phyloP scores from a whole-genome alignment of 371 early-diverging fungal species.

The Mortierella sp. region DNA sequence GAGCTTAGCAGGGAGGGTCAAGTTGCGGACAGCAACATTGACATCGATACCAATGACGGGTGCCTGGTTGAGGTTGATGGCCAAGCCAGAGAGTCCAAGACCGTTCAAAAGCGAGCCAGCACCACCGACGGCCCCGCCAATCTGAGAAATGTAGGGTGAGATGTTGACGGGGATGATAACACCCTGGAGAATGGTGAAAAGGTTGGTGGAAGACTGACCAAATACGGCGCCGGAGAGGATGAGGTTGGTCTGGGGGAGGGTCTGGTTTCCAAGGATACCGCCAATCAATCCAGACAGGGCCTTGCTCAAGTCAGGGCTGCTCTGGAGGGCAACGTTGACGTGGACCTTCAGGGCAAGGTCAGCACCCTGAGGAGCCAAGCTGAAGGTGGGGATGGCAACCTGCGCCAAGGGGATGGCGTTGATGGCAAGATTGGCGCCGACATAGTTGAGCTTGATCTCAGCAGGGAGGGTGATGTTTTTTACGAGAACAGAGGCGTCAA shows the following conservation, averaged over 20 bases:
- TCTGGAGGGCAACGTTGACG: conserved; percentile 24
- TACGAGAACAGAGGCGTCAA: conserved; percentile 43
- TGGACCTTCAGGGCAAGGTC: conserved; percentile 41
- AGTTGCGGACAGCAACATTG: conserved; percentile 36
- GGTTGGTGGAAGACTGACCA: conserved; percentile 39
- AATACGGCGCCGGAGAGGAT: conserved; percentile 34
- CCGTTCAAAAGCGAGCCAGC: conserved; percentile 46
- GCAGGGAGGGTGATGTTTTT: conserved; percentile 45
- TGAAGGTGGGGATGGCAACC: conserved; percentile 37
- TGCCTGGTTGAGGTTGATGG: conserved; percentile 52
- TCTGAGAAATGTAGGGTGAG: conserved; percentile 33
- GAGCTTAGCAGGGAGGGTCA: conserved; percentile 43
- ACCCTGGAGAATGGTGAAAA: conserved; percentile 44
- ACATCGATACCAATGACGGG: conserved; percentile 49
- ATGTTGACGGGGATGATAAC: conserved; percentile 39
- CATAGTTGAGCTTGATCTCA: conserved; percentile 54
- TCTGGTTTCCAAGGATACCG: conserved; percentile 32
- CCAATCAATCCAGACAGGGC: conserved; percentile 32
- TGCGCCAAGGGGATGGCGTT: conserved; percentile 42
- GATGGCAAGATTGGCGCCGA: conserved; percentile 45
- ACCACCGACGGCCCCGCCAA: conserved; percentile 38
- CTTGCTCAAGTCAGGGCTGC: conserved; percentile 25
- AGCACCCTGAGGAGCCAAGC: conserved; percentile 30
- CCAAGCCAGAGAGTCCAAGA: conserved; percentile 46
- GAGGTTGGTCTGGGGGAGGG: conserved; percentile 30